phyloP scores from a whole-genome alignment of 1,284 basidiomycete species.

The Microbotryum saponariae region DNA sequence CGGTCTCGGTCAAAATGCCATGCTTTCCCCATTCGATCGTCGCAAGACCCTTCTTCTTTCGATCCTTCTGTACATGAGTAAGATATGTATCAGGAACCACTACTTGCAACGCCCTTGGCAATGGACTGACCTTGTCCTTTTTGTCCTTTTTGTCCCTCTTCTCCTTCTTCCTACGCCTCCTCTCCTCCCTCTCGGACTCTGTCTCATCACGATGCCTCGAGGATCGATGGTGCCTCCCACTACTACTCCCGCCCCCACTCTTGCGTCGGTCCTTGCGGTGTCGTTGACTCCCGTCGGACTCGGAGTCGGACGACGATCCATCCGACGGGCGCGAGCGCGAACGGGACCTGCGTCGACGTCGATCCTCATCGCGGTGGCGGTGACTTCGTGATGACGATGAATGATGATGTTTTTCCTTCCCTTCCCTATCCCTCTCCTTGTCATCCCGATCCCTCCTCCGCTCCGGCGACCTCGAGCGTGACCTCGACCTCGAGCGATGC shows the following conservation, averaged over 20 bases:
- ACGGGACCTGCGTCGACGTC: not conserved
- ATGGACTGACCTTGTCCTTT: slow-evolving; percentile 17
- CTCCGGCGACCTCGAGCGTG: no score
- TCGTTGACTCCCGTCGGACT: slow-evolving; percentile 6
- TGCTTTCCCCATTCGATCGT: slow-evolving; percentile 76
- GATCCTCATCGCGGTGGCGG: no score
- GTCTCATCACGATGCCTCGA: not conserved
- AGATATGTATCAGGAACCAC: not conserved
- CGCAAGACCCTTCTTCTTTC: slow-evolving; percentile 50
- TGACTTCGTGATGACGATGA: slow-evolving; percentile 8
- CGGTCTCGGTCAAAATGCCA: slow-evolving; percentile 70
- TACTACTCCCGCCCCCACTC: slow-evolving; percentile 8
- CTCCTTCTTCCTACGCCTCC: slow-evolving; percentile 21
- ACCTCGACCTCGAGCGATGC: no score
- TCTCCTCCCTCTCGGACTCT: slow-evolving; percentile 16
- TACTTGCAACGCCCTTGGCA: not conserved
- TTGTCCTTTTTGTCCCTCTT: slow-evolving; percentile 27
- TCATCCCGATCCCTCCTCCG: no score
- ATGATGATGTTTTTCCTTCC: not conserved
- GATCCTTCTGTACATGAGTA: slow-evolving; percentile 17
- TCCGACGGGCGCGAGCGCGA: slow-evolving; percentile 4
- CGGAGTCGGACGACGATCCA: slow-evolving; percentile 2
- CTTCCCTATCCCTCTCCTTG: no score
- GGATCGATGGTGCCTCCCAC: slow-evolving; percentile 5
- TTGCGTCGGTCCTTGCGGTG: not conserved